phyloP scores from a whole-genome alignment of 805 yeast species.

The Tetrapisispora nanseiensis region DNA sequence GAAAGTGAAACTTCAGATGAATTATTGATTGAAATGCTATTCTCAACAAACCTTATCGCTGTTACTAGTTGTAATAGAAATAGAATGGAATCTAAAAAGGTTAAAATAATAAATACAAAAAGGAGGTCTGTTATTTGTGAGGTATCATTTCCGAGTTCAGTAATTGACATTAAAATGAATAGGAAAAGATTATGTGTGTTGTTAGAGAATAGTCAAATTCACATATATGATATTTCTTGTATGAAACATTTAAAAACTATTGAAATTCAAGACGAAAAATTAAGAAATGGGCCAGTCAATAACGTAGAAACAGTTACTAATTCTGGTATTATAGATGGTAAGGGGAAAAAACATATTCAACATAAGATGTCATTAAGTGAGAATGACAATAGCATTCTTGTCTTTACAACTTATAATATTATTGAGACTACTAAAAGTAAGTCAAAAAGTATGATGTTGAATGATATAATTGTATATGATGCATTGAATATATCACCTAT shows the following conservation, averaged over 20 bases:
- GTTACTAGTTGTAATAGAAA: slow-evolving; percentile 67
- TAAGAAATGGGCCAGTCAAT: too few species aligned
- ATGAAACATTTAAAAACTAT: slow-evolving; percentile 71
- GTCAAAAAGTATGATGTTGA: slow-evolving; percentile 6
- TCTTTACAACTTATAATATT: slow-evolving; percentile 21
- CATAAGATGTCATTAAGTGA: slow-evolving; percentile 22
- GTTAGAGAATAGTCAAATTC: slow-evolving; percentile 62
- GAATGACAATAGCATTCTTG: slow-evolving; percentile 27
- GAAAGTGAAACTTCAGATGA: slow-evolving; percentile 2
- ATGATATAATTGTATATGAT: slow-evolving; percentile 64
- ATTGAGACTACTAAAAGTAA: slow-evolving; percentile 21
- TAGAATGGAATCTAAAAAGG: slow-evolving; percentile 46
- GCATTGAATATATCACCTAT: slow-evolving; percentile 63
- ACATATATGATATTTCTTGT: slow-evolving; percentile 82
- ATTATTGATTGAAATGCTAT: slow-evolving; percentile 73
- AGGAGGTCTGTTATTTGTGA: slow-evolving; percentile 73
- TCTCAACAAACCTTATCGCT: slow-evolving; percentile 78
- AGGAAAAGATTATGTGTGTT: slow-evolving; percentile 73
- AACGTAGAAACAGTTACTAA: not conserved
- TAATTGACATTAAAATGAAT: slow-evolving; percentile 66
- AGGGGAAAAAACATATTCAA: slow-evolving; percentile 2
- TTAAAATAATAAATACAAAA: slow-evolving; percentile 62
- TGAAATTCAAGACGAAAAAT: slow-evolving; percentile 31
- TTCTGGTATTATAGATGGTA: not conserved
- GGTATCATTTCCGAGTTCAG: slow-evolving; percentile 69